phyloP scores from a whole-genome alignment of 495 filamentous ascomycete genomes.

The Penicillium samsonianum region DNA sequence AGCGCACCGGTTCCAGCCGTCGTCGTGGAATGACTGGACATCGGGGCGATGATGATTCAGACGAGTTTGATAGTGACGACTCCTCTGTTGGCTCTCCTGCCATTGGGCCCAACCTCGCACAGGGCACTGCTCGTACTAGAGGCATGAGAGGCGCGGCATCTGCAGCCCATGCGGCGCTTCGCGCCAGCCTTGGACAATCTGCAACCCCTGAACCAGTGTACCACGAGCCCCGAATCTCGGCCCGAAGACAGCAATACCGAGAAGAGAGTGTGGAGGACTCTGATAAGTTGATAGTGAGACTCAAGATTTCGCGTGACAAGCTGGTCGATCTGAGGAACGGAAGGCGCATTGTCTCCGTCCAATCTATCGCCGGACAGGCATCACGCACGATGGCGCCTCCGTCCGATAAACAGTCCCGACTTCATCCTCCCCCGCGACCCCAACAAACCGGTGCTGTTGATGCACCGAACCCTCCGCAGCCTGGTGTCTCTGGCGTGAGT shows the following conservation, averaged over 20 bases:
- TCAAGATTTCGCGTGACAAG: constrained; percentile 65
- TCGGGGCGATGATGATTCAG: constrained; percentile 74
- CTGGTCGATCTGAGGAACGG: constrained; percentile 28
- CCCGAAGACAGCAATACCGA: constrained; percentile 60
- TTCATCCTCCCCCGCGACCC: constrained; percentile 31
- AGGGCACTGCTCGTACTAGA: constrained; percentile 82
- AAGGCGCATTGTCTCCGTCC: constrained; percentile 22
- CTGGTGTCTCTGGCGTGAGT: constrained; percentile 62
- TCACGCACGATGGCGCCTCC: constrained; percentile 64
- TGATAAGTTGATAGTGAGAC: constrained; percentile 65
- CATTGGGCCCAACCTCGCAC: constrained; percentile 61
- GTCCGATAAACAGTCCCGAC: constrained; percentile 44
- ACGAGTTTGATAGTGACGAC: constrained; percentile 85
- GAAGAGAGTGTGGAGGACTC: constrained; percentile 73
- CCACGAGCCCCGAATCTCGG: constrained; percentile 68
- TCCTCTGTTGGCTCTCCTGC: constrained; percentile 86
- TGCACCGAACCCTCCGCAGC: constrained; percentile 57
- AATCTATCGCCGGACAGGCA: constrained; percentile 32
- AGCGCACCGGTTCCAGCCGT: constrained; percentile 63
- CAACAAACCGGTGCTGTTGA: constrained; percentile 65
- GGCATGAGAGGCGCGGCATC: constrained; percentile 82
- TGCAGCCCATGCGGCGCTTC: constrained; percentile 72
- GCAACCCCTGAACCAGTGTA: constrained; percentile 80
- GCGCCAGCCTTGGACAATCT: constrained; percentile 78
- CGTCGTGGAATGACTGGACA: constrained; percentile 46